Evolutionary conservation across 768 basidiomycete genomes (phyloP), one percentile per base, ranked within the genome.

Genomic region (Termitomyces bulborhizus): DNA sequence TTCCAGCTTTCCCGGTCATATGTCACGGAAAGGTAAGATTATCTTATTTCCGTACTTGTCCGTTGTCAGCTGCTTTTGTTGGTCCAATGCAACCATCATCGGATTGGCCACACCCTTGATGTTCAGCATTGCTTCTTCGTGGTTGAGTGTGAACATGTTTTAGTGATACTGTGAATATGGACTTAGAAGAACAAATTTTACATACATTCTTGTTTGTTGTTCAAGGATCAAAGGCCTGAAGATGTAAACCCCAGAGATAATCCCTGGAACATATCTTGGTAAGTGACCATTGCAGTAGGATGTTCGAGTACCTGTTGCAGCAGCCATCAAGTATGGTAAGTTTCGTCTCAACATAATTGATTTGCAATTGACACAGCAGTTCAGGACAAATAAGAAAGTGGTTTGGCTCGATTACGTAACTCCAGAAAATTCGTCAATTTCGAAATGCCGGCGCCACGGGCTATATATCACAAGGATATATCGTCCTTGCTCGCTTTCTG

Each of bases 221-320:
- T 68, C 55, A 37, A 65, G 48, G 18, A 78, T 61, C 55, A 76
- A 60, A 4, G 85, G 85, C 61, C 78, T 76, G 70, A 87, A 87
- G 51, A 86, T 82, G 64, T 87, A 86, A 21, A 85, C 64, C 8
- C 86, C 86, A 12, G 86, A 85, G 27, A 75, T 60, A 49, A 85
- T 66, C 31, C 86, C 86, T 87, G 58, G 13, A 48, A 56, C 18
- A 44, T 49, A 21, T 41, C 27, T 55, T 49, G 51, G 53, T 46
- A 21, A 31, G 27, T 21, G 29, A 32, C 44, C 18, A 36, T 13
- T 13, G 21, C 32, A 11, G 12, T n/a, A 49, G 3, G 4, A 21
- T 54, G 49, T 51, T 18, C 16, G 44, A 58, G 52, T 62, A 86
- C 86, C 87, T 64, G 84, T 75, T 43, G 75, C 59, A 36, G 77